phyloP scores from a whole-genome alignment of 768 basidiomycete species.

The Astraeus odoratus region DNA sequence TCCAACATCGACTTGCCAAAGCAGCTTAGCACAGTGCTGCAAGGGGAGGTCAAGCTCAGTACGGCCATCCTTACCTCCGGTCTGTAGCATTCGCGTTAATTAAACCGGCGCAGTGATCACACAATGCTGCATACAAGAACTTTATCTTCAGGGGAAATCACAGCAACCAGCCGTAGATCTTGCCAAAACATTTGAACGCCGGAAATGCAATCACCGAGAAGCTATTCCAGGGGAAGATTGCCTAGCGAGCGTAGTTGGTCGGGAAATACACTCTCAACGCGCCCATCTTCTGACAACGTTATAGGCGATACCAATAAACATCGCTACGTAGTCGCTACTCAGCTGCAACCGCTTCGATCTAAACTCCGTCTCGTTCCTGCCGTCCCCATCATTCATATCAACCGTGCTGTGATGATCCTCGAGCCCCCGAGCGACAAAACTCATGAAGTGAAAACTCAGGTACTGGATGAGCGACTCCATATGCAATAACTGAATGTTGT shows the following conservation, averaged over 20 bases:
- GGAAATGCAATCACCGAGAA: constrained; percentile 93
- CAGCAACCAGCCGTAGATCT: constrained; percentile 77
- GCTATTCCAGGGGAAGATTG: constrained; percentile 84
- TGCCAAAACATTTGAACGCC: constrained; percentile 87
- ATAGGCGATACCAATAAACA: constrained; percentile 82
- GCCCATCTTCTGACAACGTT: constrained; percentile 3
- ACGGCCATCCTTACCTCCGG: constrained; percentile 26
- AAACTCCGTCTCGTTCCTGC: constrained; percentile 71
- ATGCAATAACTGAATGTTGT: neutral
- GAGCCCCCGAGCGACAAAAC: constrained; percentile 86
- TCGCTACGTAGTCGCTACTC: constrained; percentile 85
- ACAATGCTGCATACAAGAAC: constrained; percentile 91
- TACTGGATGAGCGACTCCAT: neutral
- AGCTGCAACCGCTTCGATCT: constrained; percentile 65
- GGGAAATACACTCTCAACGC: neutral
- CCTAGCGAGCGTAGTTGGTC: constrained; percentile 74
- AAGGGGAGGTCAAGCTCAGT: constrained; percentile 91
- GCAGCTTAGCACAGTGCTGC: constrained; percentile 69
- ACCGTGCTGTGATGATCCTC: constrained; percentile 87
- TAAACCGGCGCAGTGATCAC: constrained; percentile 83
- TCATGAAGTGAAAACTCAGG: constrained; percentile 52
- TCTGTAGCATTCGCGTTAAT: constrained; percentile 5
- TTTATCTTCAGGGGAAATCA: constrained; percentile 76
- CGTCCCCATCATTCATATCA: constrained; percentile 86
- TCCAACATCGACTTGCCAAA: constrained; percentile 72